Base-by-base conservation (phyloP, 148 eudicot genomes). In the Dysphania ambrosioides region DNA sequence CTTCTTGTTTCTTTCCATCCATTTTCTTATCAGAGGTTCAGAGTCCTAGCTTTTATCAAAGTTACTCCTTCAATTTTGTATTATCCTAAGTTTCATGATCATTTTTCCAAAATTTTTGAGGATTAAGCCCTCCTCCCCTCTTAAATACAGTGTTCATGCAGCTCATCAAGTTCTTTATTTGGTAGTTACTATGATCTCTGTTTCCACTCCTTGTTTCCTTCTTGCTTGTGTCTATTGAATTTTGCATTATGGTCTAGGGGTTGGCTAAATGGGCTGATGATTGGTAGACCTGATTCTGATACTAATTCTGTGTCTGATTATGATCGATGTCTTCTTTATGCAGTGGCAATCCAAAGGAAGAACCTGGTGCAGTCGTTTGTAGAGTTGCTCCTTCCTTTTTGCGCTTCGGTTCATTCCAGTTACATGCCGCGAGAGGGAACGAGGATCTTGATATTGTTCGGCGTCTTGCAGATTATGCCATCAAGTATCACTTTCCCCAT, bases 321-420 rank as follows among this genome's bases (percentile, higher is more conserved):
- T 65, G 24, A 55, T 68, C 62, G 44, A 66, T n/a, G 18, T 74
- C 32, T 78, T n/a, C 60, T 27, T 26, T 34, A 63, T 89, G 88
- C 91, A 95, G 99, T 85, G 99, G 99, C 68, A 90, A 95, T 85
- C 85, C 99, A 69, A 95, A 92, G 91, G 99, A 95, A 60, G 99
- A 95, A 79, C 99, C 99, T 77, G 99, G 99, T 81, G 99, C 99
- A 70, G 77, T 95, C 70, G 94, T 92, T 70, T 95, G 99, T 81
- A 88, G 99, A 89, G 99, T 92, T 77, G 93, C 99, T 71, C 96
- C 83, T 57, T 95, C 99, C 60, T 95, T 95, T 86, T 78, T 95
- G 66, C 99, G 99, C 21, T 95, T 95, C 84, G 99, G 99, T 80
- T 92, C 99, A 63, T 95, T 80, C 83, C 97, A 95, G 76, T 68